These are phyloP conservation scores for Hypoxylon sp. DNA, from an alignment of 2,329 filamentous ascomycete species.

Conservation along the genomic window DNA sequence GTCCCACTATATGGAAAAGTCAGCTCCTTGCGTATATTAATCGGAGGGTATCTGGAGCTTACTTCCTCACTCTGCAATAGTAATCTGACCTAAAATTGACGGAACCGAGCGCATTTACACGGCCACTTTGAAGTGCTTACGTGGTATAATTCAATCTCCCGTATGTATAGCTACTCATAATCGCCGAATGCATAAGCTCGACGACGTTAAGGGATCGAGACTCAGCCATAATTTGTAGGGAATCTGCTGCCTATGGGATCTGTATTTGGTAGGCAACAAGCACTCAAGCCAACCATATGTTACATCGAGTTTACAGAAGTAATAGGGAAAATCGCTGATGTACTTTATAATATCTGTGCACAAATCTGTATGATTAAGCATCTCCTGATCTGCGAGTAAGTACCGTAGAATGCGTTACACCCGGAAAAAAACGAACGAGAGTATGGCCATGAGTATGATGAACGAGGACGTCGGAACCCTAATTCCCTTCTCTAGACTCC, in stretches of 20 bases:
- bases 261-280: not conserved
- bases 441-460: constrained; percentile 22
- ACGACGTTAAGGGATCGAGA: not conserved
- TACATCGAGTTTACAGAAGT: not conserved
- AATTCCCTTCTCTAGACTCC: constrained; percentile 27
- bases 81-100: not conserved
- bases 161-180: not conserved
- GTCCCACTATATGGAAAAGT: no score
- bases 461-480: constrained; percentile 17
- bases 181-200: not conserved
- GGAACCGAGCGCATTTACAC: not conserved
- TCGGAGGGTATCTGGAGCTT: not conserved
- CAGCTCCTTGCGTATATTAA: no score
- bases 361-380: constrained; percentile 43
- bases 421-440: constrained; percentile 32
- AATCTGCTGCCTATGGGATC: not conserved
- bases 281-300: not conserved
- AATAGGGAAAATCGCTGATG: constrained; percentile 14
- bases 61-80: not conserved
- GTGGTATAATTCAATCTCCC: not conserved
- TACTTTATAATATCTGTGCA: constrained; percentile 17
- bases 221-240: not conserved
- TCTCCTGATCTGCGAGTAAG: constrained; percentile 34
- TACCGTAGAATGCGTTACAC: constrained; percentile 35
- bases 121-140: not conserved